phyloP scores from a whole-genome alignment of 148 eudicot genomes.

The Chenopodium berlandieri region DNA sequence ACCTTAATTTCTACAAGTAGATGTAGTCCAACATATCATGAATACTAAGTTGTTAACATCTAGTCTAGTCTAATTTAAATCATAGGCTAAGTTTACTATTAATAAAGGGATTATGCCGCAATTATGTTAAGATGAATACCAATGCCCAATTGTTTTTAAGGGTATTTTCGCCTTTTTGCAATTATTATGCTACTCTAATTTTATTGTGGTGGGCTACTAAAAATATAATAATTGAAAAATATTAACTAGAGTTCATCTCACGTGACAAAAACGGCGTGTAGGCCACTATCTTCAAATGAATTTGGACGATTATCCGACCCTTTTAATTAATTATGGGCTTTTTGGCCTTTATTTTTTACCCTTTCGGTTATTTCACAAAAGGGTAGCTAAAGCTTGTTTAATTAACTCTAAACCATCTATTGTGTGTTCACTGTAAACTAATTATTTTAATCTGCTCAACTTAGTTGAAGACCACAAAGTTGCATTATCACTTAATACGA shows the following conservation, averaged over 20 bases:
- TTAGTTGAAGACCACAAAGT: neutral
- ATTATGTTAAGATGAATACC: neutral
- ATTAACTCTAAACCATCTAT: constrained; percentile 4
- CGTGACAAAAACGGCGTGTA: constrained; percentile 14
- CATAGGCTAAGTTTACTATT: neutral
- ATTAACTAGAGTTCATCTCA: neutral
- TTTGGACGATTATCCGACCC: neutral
- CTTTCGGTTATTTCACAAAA: neutral
- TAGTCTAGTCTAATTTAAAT: neutral
- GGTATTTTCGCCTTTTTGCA: neutral
- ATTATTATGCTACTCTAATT: neutral
- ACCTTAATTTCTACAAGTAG: neutral
- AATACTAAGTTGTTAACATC: neutral
- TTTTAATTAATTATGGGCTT: neutral
- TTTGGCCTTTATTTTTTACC: neutral
- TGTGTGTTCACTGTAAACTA: neutral
- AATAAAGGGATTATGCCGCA: neutral
- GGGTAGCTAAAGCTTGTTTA: constrained; percentile 2
- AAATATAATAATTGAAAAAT: neutral
- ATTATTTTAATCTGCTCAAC: neutral
- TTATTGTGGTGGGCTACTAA: constrained; percentile 10
- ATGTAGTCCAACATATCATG: neutral
- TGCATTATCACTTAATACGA: neutral
- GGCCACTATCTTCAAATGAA: constrained; percentile 6
- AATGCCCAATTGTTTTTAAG: neutral